These are phyloP conservation scores for Dothideomycetes sp. DNA, from an alignment of 2,329 filamentous ascomycete species.

Conservation along the genomic window DNA sequence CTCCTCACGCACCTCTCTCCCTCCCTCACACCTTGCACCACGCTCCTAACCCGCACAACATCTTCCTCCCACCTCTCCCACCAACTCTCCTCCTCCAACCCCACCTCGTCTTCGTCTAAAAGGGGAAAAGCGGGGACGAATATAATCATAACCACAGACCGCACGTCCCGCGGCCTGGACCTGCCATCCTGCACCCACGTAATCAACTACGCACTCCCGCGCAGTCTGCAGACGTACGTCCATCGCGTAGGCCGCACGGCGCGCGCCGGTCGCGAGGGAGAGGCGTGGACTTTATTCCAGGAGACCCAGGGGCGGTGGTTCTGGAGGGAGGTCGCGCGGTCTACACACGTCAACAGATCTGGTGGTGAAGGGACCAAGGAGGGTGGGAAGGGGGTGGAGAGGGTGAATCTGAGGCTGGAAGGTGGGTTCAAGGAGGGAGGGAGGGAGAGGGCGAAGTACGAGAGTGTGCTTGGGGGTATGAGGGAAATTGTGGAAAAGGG, in stretches of 20 bases:
- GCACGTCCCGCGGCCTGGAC: conserved; percentile 86
- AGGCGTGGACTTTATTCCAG: conserved; percentile 78
- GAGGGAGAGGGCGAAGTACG: conserved; percentile 31
- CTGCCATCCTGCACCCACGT: conserved; percentile 63
- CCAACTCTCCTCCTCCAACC: conserved; percentile 60
- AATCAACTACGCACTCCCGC: conserved; percentile 86
- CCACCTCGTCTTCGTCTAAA: conserved; percentile 39
- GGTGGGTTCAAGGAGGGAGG: conserved; percentile 20
- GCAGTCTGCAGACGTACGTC: conserved; percentile 71
- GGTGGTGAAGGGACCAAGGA: conserved; percentile 24
- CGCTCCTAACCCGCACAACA: conserved; percentile 14
- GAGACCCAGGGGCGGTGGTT: conserved; percentile 86
- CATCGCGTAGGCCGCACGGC: conserved; percentile 89
- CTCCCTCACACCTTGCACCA: conserved; percentile 18
- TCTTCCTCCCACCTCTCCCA: conserved; percentile 34
- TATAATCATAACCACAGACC: conserved; percentile 80
- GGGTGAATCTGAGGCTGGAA: conserved; percentile 28
- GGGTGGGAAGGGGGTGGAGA: conserved; percentile 34
- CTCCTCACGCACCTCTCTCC: too few relatives aligned
- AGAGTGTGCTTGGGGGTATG: conserved; percentile 48
- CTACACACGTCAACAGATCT: too few relatives aligned
- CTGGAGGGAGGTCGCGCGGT: conserved; percentile 67
- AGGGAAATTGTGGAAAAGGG: conserved; percentile 45
- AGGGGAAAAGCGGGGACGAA: conserved; percentile 1
- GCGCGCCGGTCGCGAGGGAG: conserved; percentile 62